These are phyloP conservation scores for Russula griseocarnosa DNA, from an alignment of 768 basidiomycete species.

Conservation along the genomic window DNA sequence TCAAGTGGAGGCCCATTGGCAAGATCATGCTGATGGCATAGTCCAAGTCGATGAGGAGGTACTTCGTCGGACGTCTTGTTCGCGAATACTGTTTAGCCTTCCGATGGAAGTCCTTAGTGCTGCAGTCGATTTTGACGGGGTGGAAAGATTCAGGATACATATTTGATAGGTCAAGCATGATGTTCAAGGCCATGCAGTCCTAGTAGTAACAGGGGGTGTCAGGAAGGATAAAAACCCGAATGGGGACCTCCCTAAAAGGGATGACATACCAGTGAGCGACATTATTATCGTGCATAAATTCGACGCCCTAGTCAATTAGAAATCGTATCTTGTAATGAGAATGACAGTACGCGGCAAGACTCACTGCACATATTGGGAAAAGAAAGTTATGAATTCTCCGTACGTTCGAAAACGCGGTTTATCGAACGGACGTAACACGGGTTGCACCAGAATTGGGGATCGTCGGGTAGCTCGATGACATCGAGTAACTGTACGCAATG, in stretches of 20 bases:
- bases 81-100: not conserved
- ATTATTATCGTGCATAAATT: not conserved
- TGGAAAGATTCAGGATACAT: constrained; percentile 1
- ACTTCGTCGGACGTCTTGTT: not conserved
- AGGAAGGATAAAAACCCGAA: not conserved
- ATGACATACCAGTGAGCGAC: not conserved
- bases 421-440: not conserved
- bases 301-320: not conserved
- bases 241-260: not conserved
- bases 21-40: not conserved
- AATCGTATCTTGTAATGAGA: not conserved
- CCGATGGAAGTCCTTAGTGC: not conserved
- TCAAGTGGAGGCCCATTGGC: not conserved
- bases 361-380: not conserved
- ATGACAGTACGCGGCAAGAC: not conserved
- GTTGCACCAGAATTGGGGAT: not conserved
- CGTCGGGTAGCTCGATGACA: not conserved
- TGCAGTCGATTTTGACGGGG: not conserved
- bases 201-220: no score
- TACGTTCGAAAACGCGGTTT: not conserved
- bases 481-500: not conserved
- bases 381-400: not conserved
- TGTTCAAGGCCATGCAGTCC: not conserved
- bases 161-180: not conserved
- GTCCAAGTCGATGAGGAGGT: not conserved